Evolutionary conservation across 371 early-diverging fungal genomes (phyloP).

Genomic region (Chytridiales sp.): DNA sequence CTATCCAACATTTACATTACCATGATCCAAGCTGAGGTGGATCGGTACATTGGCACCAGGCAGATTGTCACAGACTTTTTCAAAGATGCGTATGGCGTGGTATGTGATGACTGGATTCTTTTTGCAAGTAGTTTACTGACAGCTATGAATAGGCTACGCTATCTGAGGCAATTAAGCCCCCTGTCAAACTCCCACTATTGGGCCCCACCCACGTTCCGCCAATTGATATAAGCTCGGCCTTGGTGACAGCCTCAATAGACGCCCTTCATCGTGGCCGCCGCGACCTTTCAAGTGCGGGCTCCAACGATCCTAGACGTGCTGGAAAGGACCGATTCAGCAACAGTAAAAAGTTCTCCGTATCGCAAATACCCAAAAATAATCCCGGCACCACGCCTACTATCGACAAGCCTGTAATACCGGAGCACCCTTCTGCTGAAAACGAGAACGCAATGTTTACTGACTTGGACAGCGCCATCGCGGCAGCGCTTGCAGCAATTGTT

Average conservation of each 20-base stretch:
- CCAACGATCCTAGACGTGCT: neutral
- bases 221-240: constrained; percentile 34
- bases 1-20: constrained; percentile 47
- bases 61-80: constrained; percentile 49
- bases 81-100: constrained; percentile 44
- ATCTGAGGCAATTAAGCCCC: constrained; percentile 21
- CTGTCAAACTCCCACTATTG: constrained; percentile 34
- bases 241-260: constrained; percentile 18
- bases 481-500: constrained; percentile 23
- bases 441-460: constrained; percentile 41
- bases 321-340: constrained; percentile 8
- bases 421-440: constrained; percentile 29
- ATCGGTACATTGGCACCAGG: constrained; percentile 43
- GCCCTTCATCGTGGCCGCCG: constrained; percentile 14
- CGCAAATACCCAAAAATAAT: neutral
- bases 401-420: too few species aligned
- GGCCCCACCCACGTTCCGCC: constrained; percentile 27
- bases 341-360: too few species aligned
- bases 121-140: neutral
- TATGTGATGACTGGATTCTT: constrained; percentile 16
- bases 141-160: constrained; percentile 8
- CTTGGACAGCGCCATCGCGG: constrained; percentile 36
- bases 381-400: too few species aligned
- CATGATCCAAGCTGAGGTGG: constrained; percentile 56
- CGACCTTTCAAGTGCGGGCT: constrained; percentile 8